Base-by-base conservation (phyloP, 495 filamentous ascomycete species). In the Tuber umbilicatum region DNA sequence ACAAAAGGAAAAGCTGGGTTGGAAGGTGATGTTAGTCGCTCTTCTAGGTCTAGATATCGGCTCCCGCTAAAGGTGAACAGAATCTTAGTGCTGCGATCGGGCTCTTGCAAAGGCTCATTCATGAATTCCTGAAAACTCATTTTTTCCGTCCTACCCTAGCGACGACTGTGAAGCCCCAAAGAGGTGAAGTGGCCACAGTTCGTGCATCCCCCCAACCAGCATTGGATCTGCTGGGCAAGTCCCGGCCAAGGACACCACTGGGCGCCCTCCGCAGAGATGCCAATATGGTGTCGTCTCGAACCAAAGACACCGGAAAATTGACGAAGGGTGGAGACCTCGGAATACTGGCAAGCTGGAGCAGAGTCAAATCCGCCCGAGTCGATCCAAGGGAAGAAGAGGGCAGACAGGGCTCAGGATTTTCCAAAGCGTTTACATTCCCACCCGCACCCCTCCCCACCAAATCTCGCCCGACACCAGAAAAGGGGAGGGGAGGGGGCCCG, bases 111-210 rank as follows among this genome's bases (percentile, higher is more conserved):
- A 88, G 87, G 2, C 89, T 92, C 82, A 84, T 89, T 23, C 85
- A 86, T 72, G 87, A 90, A 75, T 94, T 94, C 75, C 79, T 95
- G 31, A 89, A 86, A 75, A 89, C 90, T 71, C 85, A 93, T 74
- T 85, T 89, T 74, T 87, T 92, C 82, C 86, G 86, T 14, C 89
- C 91, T 31, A 85, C 83, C 64, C 82, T 78, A 9, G 69, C 81
- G 79, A 27, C 47, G 35, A 27, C 72, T 27, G 27, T 23, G 1
- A 70, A 50, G 39, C 35, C 70, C n/a, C 45, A 37, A n/a, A 50
- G 40, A 23, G 73, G 71, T n/a, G 70, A 70, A 7, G 12, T 10
- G 6, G 50, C 72, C 47, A 9, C 64, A 17, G 45, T 14, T 40
- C 31, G 17, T 23, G 43, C 17, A 9, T 17, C 60, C 23, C 17